Conservation (phyloP, 2,329 filamentous ascomycete species). For the Claviceps maximensis region DNA sequence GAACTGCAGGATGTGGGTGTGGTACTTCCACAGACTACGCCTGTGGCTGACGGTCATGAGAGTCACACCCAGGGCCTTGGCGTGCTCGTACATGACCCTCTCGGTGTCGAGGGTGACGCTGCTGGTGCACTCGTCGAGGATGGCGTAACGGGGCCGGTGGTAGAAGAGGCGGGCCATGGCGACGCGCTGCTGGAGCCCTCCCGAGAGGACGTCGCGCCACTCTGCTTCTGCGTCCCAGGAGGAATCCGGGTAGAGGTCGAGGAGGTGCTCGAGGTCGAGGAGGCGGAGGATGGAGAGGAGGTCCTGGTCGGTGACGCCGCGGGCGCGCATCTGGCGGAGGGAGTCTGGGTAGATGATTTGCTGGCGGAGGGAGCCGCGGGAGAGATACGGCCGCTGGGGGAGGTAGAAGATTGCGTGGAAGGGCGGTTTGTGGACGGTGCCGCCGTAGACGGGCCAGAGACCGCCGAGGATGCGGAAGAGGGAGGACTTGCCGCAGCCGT, state of each 20-base stretch:
- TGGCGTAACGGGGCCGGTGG: constrained; percentile 83
- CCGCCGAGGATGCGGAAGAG: constrained; percentile 94
- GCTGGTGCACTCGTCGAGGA: constrained; percentile 92
- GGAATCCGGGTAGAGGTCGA: constrained; percentile 53
- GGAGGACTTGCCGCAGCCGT: constrained; percentile 92
- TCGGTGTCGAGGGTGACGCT: constrained; percentile 93
- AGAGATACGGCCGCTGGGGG: constrained; percentile 87
- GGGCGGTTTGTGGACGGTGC: constrained; percentile 79
- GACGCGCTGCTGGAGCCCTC: constrained; percentile 86
- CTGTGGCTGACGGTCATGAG: constrained; percentile 94
- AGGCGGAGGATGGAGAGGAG: constrained; percentile 63
- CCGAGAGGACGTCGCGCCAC: constrained; percentile 89
- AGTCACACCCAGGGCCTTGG: constrained; percentile 81
- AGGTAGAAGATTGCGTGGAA: constrained; percentile 97
- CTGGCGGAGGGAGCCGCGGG: constrained; percentile 80
- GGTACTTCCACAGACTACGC: constrained; percentile 90
- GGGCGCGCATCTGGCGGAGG: constrained; percentile 72
- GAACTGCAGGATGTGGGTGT: constrained; percentile 88
- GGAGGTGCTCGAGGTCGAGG: constrained; percentile 71
- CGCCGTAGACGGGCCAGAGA: constrained; percentile 94
- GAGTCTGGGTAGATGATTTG: constrained; percentile 95
- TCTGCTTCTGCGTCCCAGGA: constrained; percentile 93
- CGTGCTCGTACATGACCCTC: constrained; percentile 92
- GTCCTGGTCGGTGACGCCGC: constrained; percentile 70
- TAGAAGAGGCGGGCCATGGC: constrained; percentile 96